A percentile compares a stretch with the other conserved stretches of the same genome.
phyloP scores from a whole-genome alignment of 768 basidiomycete genomes.

The Tylopilus balloui region DNA sequence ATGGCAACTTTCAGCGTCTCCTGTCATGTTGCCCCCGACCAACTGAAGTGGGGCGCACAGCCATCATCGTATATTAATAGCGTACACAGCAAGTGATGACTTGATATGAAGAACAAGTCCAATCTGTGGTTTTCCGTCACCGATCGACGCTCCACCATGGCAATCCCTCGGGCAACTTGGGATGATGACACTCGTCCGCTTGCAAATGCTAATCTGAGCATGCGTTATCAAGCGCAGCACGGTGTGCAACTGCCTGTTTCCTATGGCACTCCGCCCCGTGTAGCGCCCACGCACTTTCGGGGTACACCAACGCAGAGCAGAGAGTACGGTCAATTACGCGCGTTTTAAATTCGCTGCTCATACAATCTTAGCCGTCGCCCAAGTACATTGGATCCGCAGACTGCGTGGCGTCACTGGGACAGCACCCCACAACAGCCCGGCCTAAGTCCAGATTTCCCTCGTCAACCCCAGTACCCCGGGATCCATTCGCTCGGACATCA shows the following conservation, averaged over 20 bases:
- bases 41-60: not conserved
- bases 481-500: too few relatives aligned
- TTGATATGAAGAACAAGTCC: constrained; percentile 11
- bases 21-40: not conserved
- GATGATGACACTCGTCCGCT: constrained; percentile 24
- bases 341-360: not conserved
- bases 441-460: constrained; percentile 30
- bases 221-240: not conserved
- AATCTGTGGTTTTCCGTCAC: not conserved
- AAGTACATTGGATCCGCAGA: constrained; percentile 12
- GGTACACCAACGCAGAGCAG: constrained; percentile 5
- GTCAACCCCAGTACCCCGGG: constrained; percentile 13
- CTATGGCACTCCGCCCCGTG: constrained; percentile 8
- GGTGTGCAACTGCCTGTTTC: constrained; percentile 21
- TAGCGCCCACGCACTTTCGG: constrained; percentile 9
- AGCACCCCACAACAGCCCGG: constrained; percentile 13
- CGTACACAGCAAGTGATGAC: constrained; percentile 13
- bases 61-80: constrained; percentile 11
- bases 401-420: constrained; percentile 3
- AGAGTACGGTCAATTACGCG: not conserved
- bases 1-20: not conserved
- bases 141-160: constrained; percentile 10
- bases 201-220: constrained; percentile 15
- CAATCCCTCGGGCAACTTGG: constrained; percentile 10
- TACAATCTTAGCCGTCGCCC: not conserved